A percentile compares a stretch with the other conserved stretches of the same genome.
Evolutionary conservation across 257 asterid genomes (phyloP).

Genomic region (Nicotiana attenuata): DNA sequence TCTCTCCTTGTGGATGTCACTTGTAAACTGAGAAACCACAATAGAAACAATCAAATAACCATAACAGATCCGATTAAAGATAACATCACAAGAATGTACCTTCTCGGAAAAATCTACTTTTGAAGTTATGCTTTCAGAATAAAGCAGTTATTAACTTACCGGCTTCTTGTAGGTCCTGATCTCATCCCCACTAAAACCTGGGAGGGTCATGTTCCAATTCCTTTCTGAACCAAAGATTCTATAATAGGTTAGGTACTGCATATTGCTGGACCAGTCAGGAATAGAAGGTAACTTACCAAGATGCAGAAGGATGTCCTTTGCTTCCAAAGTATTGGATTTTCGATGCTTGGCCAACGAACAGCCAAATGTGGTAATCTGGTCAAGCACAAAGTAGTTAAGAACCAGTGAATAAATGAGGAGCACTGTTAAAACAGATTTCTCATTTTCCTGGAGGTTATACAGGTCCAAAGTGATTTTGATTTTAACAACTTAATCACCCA

Average conservation of each 20-base stretch:
- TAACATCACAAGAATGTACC: background rate
- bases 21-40: constrained; percentile 45
- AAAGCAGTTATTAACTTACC: constrained; percentile 28
- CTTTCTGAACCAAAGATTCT: constrained; percentile 49
- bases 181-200: constrained; percentile 94
- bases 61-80: background rate
- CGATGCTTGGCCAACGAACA: constrained; percentile 93
- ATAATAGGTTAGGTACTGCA: constrained; percentile 21
- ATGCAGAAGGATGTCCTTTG: constrained; percentile 86
- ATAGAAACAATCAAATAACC: background rate
- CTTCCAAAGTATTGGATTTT: constrained; percentile 78
- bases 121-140: background rate
- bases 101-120: background rate
- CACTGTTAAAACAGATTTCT: background rate
- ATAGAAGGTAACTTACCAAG: constrained; percentile 46
- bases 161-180: constrained; percentile 73
- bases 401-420: background rate
- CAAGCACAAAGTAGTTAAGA: background rate
- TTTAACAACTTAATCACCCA: background rate
- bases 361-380: constrained; percentile 75
- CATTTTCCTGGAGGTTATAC: background rate
- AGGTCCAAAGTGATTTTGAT: background rate
- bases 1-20: constrained; percentile 81
- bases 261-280: background rate
- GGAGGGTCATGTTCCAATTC: constrained; percentile 84